These are phyloP conservation scores for Hymenoscyphus linearis DNA, from an alignment of 2,329 filamentous ascomycete species.

Conservation along the genomic window DNA sequence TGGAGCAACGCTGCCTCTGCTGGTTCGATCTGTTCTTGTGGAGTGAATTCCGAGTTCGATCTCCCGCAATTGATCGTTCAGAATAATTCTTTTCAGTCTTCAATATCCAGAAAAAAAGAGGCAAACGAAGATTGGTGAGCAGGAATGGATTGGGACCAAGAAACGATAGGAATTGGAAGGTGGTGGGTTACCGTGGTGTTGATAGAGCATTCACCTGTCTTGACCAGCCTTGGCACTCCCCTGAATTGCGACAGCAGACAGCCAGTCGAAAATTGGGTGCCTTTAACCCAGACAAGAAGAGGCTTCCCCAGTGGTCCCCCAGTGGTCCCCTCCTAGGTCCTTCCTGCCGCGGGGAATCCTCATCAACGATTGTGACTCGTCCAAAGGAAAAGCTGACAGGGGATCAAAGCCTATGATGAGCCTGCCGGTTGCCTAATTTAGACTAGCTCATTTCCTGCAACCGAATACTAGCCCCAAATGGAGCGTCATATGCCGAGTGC, in stretches of 20 bases:
- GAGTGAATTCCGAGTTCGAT: neutral
- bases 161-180: neutral
- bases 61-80: neutral
- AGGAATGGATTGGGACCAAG: neutral
- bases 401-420: neutral
- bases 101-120: neutral
- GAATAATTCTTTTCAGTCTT: neutral
- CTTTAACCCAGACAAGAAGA: neutral
- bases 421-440: neutral
- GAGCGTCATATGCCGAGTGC: neutral
- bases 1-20: neutral
- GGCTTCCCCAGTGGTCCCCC: too few species aligned
- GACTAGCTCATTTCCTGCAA: neutral
- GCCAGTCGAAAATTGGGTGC: neutral
- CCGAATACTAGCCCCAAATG: neutral
- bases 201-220: neutral
- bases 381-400: neutral
- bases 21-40: neutral
- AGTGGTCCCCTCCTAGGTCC: neutral
- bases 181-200: neutral
- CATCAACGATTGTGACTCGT: neutral
- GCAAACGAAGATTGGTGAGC: neutral
- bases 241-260: neutral
- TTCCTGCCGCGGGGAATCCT: neutral
- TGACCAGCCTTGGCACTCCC: neutral